Base-by-base conservation (phyloP, 2,329 filamentous ascomycete species). In the Colletotrichum tabaci region DNA sequence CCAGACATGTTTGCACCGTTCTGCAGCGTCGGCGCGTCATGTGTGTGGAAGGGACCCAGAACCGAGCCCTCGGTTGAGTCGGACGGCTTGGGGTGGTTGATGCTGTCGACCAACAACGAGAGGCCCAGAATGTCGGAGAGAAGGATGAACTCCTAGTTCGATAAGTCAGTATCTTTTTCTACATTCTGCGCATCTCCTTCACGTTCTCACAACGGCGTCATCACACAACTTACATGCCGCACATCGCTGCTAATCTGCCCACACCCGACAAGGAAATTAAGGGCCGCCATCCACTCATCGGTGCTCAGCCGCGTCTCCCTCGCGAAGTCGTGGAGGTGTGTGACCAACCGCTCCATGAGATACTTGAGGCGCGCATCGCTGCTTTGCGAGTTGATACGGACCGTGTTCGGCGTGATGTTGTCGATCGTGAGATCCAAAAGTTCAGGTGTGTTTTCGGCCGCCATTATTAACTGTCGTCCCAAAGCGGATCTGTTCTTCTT, bases 41-140 rank as follows among this genome's bases (percentile, higher is more conserved):
- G 91, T 0, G 91, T 93, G 82, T 95, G 92, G 83, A 94, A 94
- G n/a, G 93, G 93, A 0, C 93, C 93, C 0, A 95, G 86, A n/a
- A 95, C 91, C 0, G 92, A 93, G 71, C 93, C 92, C 81, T 95
- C 92, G 15, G 93, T 95, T 50, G 87, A 87, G 60, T 84, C 80
- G 2, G 87, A 75, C 0, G 91, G 92, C 80, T 94, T 94, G 5
- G 93, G 93, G 80, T 94, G 92, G 80, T 94, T 90, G 80, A 95
- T 94, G 67, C 88, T 87, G 82, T 95, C 93, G 74, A 95, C 90
- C 6, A 95, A 88, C 64, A 94, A 87, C 8, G 91, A 94, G 47
- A 95, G 87, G 6, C 93, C 93, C 30, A 95, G 86, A 52, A 93
- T 86, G 78, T 95, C 93, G 67, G 90, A 93, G 65, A 95, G 88